Evolutionary conservation across 225 moss, liverwort and hornwort genomes (phyloP), one percentile per base, ranked within the genome.

Genomic region (Asterella californica): DNA sequence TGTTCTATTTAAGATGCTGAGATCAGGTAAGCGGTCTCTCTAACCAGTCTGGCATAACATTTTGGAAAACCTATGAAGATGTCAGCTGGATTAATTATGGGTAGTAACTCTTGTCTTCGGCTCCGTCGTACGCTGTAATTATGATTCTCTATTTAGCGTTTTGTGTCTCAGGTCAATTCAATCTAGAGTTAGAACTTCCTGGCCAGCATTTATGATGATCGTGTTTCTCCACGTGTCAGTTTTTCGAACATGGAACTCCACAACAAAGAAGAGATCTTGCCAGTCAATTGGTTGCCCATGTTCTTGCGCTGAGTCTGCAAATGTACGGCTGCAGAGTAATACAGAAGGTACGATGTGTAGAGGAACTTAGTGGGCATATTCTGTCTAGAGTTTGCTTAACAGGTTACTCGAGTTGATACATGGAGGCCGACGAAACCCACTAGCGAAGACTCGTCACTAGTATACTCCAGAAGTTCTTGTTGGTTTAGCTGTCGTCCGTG

Each of bases 311-410:
- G 76, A 99, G 97, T 83, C 84, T 99, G 59, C 97, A 99, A 83
- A 99, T 99, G 99, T 99, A 99, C 72, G 95, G 99, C 15, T 99
- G 99, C 87, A 82, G 99, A 70, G 99, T 99, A 78, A 99, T 95
- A 62, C 99, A 99, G 81, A 99, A 99, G 97, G 97, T 99, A 83
- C 47, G 7, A 18, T 48, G 1, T 74, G 10, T 1, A 42, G 70
- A 19, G 22, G 22, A 17, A 21, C 9, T 70, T 36, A 0, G 64
- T 30, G 17, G 57, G 18, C 24, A 21, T 57, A 57, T 57, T 57
- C 24, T 57, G 57, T 24, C 57, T 57, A 57, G 24, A 24, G 10
- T 57, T 57, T 22, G 57, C 10, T 15, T 5, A 22, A 55, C 55
- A 5, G 22, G n/a, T n/a, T 55, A 9, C 18, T 3, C 2, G 11